Percentiles rank a stretch among this genome's conserved stretches.
Evolutionary conservation across 345 rosid species (phyloP).

Genomic region (Microthlaspi erraticum): DNA sequence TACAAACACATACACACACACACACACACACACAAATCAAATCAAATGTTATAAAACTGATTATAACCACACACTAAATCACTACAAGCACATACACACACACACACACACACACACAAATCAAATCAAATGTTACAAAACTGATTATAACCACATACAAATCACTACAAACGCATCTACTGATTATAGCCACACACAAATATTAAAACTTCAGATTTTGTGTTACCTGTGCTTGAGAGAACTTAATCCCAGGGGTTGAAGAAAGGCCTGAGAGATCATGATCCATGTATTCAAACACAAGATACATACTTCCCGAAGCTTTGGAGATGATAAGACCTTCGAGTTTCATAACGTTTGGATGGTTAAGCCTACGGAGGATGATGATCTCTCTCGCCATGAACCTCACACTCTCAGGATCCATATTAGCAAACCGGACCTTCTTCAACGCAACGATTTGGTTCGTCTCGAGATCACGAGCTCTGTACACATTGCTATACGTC

Average conservation of each 20-base stretch:
- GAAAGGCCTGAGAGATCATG: slow-evolving; percentile 75
- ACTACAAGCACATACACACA: slow-evolving; percentile 19
- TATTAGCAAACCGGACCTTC: slow-evolving; percentile 73
- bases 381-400: slow-evolving; percentile 79
- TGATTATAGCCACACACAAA: not conserved
- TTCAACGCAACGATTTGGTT: slow-evolving; percentile 66
- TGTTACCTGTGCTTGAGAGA: slow-evolving; percentile 66
- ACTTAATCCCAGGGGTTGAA: slow-evolving; percentile 57
- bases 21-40: too few relatives aligned
- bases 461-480: slow-evolving; percentile 74
- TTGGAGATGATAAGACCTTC: slow-evolving; percentile 67
- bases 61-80: not conserved
- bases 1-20: not conserved
- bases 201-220: not conserved
- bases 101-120: too few relatives aligned
- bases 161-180: slow-evolving; percentile 3
- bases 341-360: slow-evolving; percentile 76
- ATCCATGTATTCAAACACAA: slow-evolving; percentile 75
- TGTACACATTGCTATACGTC: slow-evolving; percentile 76
- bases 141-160: not conserved
- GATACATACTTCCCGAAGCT: slow-evolving; percentile 66
- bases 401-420: slow-evolving; percentile 75
- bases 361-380: slow-evolving; percentile 67
- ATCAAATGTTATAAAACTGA: slow-evolving; percentile 6
- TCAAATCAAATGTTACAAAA: slow-evolving; percentile 8